Conservation (phyloP, 106 monocot genomes). For the Acorus calamus region DNA sequence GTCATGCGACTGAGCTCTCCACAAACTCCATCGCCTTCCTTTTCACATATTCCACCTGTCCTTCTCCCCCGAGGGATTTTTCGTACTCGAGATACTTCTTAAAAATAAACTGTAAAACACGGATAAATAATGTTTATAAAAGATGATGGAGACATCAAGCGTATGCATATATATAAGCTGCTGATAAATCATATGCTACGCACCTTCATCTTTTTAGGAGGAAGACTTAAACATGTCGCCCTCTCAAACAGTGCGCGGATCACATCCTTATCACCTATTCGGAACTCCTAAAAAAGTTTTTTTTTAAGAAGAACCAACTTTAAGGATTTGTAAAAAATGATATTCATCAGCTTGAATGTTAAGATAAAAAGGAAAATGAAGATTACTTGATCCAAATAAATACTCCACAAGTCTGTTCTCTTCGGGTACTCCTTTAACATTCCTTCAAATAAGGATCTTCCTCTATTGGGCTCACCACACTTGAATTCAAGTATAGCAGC, state of each 20-base stretch:
- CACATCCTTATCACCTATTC: conserved; percentile 58
- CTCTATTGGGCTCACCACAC: conserved; percentile 54
- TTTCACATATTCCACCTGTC: conserved; percentile 48
- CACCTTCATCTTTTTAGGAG: conserved; percentile 85
- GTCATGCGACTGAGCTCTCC: conserved; percentile 23
- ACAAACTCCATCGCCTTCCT: conserved; percentile 51
- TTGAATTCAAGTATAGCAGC: conserved; percentile 79
- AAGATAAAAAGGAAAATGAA: not conserved
- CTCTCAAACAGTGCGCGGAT: conserved; percentile 77
- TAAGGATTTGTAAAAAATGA: too few relatives aligned
- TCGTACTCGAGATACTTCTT: conserved; percentile 68
- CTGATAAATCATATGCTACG: too few relatives aligned
- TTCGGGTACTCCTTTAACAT: conserved; percentile 78
- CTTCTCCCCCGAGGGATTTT: conserved; percentile 32
- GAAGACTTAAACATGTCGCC: conserved; percentile 72
- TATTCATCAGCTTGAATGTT: too few relatives aligned
- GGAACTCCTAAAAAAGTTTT: conserved; percentile 54
- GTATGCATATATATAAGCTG: too few relatives aligned
- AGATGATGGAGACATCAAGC: conserved; percentile 4
- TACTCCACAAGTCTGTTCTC: conserved; percentile 88
- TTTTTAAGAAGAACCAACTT: too few relatives aligned
- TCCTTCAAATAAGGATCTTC: conserved; percentile 66
- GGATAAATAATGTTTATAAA: not conserved
- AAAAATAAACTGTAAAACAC: conserved; percentile 41
- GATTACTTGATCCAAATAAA: conserved; percentile 89